Conservation (phyloP, 78 protist species). For the Chrysochromulina parva region DNA sequence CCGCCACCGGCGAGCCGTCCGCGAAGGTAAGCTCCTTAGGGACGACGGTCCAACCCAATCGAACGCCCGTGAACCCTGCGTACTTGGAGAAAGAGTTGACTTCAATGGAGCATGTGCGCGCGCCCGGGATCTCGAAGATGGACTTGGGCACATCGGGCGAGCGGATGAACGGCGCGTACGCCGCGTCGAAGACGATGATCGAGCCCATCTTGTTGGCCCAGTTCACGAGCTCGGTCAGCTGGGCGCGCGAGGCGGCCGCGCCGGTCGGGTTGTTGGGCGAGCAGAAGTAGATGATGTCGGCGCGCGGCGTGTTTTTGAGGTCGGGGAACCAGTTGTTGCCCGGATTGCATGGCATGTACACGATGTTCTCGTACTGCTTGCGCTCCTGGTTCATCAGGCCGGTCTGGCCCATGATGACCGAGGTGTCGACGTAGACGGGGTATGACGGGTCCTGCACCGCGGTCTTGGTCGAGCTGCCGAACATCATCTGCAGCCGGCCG, state of each 20-base stretch:
- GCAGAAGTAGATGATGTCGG: slow-evolving; percentile 33
- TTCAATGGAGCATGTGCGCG: not conserved
- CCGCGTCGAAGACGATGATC: slow-evolving; percentile 32
- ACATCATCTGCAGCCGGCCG: slow-evolving; percentile 20
- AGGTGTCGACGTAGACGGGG: slow-evolving; percentile 30
- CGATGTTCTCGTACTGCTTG: not conserved
- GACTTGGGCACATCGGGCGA: not conserved
- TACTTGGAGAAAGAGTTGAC: slow-evolving; percentile 35
- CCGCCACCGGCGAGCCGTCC: slow-evolving; percentile 4
- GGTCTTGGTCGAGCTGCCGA: not conserved
- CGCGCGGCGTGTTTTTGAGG: not conserved
- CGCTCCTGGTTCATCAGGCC: not conserved
- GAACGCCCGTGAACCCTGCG: slow-evolving; percentile 36
- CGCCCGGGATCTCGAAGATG: slow-evolving; percentile 17
- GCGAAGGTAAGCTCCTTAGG: not conserved
- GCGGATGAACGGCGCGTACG: slow-evolving; percentile 18
- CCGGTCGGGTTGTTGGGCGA: slow-evolving; percentile 41
- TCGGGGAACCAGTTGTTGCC: slow-evolving; percentile 21
- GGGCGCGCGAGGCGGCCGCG: slow-evolving; percentile 12
- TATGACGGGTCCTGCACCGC: slow-evolving; percentile 36
- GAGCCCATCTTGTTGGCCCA: not conserved
- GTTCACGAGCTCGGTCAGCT: not conserved
- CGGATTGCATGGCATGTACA: slow-evolving; percentile 34
- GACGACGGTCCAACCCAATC: slow-evolving; percentile 25
- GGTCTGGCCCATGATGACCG: slow-evolving; percentile 29